A percentile compares a stretch with the other conserved stretches of the same genome.
These are phyloP conservation scores for Coleophoma eucalyptorum DNA, from an alignment of 2,329 filamentous ascomycete species.

Conservation along the genomic window DNA sequence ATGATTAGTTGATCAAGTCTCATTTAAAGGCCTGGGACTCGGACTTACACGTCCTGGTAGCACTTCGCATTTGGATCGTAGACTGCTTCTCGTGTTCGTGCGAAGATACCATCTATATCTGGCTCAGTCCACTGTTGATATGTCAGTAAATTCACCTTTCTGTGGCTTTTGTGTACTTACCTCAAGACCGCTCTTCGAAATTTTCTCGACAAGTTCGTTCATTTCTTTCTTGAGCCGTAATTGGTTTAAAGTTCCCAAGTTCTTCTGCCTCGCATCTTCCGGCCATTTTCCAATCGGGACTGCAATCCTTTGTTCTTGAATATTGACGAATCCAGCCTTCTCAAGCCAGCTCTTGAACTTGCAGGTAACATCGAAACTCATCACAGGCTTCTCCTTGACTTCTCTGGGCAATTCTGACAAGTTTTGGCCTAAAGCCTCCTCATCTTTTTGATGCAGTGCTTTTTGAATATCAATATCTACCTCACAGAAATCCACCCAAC, in stretches of 20 bases:
- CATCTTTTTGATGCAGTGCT: background rate
- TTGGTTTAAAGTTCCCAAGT: background rate
- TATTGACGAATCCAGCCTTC: background rate
- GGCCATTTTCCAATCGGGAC: background rate
- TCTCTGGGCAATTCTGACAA: background rate
- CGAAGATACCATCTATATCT: too few species aligned
- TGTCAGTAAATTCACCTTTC: too few species aligned
- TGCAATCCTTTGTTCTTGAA: background rate
- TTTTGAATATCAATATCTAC: background rate
- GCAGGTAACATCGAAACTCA: background rate
- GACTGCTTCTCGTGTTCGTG: too few species aligned
- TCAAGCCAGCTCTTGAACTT: background rate
- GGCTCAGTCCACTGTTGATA: too few species aligned
- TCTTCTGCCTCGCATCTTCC: background rate
- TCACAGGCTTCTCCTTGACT: background rate
- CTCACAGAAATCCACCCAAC: background rate
- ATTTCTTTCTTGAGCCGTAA: background rate
- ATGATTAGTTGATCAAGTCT: too few species aligned
- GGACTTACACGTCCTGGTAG: too few species aligned
- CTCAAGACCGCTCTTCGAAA: too few species aligned
- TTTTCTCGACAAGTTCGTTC: background rate
- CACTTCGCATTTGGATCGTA: too few species aligned
- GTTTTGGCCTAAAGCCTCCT: background rate
- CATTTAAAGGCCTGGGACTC: too few species aligned
- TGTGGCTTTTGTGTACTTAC: too few species aligned